Conservation (phyloP, 2,329 filamentous ascomycete genomes). For the Colletotrichum destructivum region DNA sequence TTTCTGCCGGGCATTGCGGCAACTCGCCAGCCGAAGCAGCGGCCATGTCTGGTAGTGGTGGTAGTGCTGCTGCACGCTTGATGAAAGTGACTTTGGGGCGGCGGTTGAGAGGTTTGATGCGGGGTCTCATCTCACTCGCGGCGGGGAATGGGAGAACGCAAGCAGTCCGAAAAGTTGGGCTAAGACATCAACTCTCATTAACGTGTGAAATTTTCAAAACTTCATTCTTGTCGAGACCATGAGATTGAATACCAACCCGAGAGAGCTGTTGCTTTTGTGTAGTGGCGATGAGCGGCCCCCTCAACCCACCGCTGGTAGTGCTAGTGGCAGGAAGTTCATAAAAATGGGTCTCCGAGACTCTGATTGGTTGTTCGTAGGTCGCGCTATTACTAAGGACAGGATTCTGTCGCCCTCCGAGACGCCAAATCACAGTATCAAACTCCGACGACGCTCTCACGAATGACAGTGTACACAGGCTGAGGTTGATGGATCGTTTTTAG, state of each 20-base stretch:
- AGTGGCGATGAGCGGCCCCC: constrained; percentile 5
- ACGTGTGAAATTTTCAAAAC: neutral
- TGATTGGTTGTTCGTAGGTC: constrained; percentile 23
- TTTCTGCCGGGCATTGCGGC: constrained; percentile 17
- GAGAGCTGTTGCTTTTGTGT: constrained; percentile 1
- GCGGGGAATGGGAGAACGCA: neutral
- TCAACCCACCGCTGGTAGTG: neutral
- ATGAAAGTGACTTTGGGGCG: constrained; percentile 53
- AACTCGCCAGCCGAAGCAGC: constrained; percentile 26
- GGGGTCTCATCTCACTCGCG: constrained; percentile 42
- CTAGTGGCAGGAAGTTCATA: constrained; percentile 32
- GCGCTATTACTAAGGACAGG: constrained; percentile 14
- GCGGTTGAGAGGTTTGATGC: constrained; percentile 44
- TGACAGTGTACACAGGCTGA: neutral
- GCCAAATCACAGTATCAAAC: constrained; percentile 21
- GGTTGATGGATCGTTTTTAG: no score
- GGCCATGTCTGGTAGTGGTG: constrained; percentile 28
- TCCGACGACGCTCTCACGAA: neutral
- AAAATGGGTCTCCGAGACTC: neutral
- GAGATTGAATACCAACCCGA: neutral
- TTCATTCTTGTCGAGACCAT: neutral
- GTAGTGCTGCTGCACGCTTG: constrained; percentile 39
- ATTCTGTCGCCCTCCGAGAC: constrained; percentile 8
- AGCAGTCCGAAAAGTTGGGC: constrained; percentile 10
- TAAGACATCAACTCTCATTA: neutral